Evolutionary conservation across 2,329 filamentous ascomycete genomes (phyloP).

Genomic region (Phialophora expanda): DNA sequence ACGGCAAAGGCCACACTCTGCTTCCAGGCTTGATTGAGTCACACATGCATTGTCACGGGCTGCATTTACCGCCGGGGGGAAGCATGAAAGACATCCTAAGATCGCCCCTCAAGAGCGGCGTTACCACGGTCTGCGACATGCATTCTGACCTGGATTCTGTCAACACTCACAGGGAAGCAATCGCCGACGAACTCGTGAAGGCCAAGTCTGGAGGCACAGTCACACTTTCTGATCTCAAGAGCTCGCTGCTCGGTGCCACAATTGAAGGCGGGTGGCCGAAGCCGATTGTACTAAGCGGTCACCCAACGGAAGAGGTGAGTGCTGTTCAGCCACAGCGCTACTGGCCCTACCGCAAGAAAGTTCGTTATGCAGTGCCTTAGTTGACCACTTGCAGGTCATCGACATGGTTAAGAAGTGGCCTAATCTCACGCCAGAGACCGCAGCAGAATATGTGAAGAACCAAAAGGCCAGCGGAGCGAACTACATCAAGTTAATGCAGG

Average conservation of each 20-base stretch:
- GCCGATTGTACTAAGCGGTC: conserved; percentile 33
- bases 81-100: conserved; percentile 30
- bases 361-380: not conserved
- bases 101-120: conserved; percentile 35
- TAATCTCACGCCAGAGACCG: conserved; percentile 51
- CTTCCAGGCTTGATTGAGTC: conserved; percentile 39
- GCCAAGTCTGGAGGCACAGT: conserved; percentile 32
- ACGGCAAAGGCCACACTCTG: conserved; percentile 37
- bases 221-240: conserved; percentile 53
- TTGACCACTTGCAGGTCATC: conserved; percentile 33
- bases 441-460: conserved; percentile 40
- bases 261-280: conserved; percentile 61
- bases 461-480: conserved; percentile 37
- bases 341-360: not conserved
- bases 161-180: conserved; percentile 24
- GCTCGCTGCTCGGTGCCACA: conserved; percentile 55
- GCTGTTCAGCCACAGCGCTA: not conserved
- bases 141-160: conserved; percentile 35
- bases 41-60: conserved; percentile 35
- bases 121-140: conserved; percentile 40
- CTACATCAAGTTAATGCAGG: conserved; percentile 41
- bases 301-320: conserved; percentile 42
- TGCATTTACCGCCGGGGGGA: conserved; percentile 34
- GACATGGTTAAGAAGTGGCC: conserved; percentile 56
- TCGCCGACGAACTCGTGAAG: conserved; percentile 31